These are phyloP conservation scores for Candida khao-thaluensis DNA, from an alignment of 805 yeast species.

Conservation along the genomic window DNA sequence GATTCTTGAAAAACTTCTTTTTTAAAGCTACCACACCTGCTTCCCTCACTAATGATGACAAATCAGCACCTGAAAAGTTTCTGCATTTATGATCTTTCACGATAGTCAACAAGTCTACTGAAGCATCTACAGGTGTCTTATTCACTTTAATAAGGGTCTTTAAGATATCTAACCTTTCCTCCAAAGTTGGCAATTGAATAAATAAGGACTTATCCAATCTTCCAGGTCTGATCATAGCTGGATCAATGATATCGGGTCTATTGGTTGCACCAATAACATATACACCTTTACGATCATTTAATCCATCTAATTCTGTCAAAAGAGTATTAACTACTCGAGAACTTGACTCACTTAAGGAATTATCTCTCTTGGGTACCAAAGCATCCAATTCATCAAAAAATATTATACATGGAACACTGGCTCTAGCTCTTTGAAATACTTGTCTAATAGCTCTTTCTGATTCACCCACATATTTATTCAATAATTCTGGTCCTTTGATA, in stretches of 20 bases:
- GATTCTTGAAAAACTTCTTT: constrained; percentile 58
- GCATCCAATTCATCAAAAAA: constrained; percentile 97
- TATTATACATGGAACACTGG: constrained; percentile 89
- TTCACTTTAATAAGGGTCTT: constrained; percentile 69
- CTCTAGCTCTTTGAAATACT: constrained; percentile 88
- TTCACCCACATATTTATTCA: constrained; percentile 95
- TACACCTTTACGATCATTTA: constrained; percentile 88
- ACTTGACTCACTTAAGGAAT: constrained; percentile 82
- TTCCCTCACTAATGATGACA: constrained; percentile 87
- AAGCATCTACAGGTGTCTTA: constrained; percentile 67
- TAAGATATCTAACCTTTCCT: constrained; percentile 80
- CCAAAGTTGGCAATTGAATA: constrained; percentile 80
- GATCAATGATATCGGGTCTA: constrained; percentile 97
- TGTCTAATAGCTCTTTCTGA: constrained; percentile 92
- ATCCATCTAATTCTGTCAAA: constrained; percentile 91
- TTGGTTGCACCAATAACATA: constrained; percentile 96
- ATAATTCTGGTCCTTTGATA: constrained; percentile 91
- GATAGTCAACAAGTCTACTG: constrained; percentile 59
- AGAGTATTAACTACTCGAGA: constrained; percentile 93
- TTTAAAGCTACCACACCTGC: constrained; percentile 90
- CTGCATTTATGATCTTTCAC: constrained; percentile 79
- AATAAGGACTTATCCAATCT: constrained; percentile 89
- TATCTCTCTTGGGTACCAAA: constrained; percentile 89
- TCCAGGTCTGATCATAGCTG: constrained; percentile 97
- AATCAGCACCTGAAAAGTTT: constrained; percentile 94